Percentiles rank a stretch among this genome's conserved stretches.
phyloP scores from a whole-genome alignment of 768 basidiomycete genomes.

The Leccinum subtestaceum region DNA sequence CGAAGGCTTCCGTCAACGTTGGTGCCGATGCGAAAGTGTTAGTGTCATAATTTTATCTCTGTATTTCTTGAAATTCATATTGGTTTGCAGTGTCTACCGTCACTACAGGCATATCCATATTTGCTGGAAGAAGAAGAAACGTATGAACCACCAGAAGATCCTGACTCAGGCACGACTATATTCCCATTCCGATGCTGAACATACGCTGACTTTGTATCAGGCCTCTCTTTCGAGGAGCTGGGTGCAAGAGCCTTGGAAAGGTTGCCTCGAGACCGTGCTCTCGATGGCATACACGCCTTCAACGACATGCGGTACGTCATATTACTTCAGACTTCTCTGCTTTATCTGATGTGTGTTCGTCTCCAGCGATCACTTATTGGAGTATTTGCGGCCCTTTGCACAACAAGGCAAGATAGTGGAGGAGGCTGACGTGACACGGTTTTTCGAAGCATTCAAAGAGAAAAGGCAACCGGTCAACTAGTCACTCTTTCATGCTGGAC shows the following conservation, averaged over 20 bases:
- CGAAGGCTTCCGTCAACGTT: slow-evolving; percentile 69
- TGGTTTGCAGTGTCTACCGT: slow-evolving; percentile 53
- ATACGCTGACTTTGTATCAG: slow-evolving; percentile 33
- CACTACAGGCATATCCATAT: slow-evolving; percentile 52
- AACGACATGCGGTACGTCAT: slow-evolving; percentile 71
- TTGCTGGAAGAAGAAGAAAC: slow-evolving; percentile 78
- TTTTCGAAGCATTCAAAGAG: slow-evolving; percentile 57
- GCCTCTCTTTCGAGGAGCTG: slow-evolving; percentile 76
- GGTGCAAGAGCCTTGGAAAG: slow-evolving; percentile 74
- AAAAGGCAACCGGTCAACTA: slow-evolving; percentile 11
- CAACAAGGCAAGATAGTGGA: slow-evolving; percentile 71
- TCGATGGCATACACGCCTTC: slow-evolving; percentile 83
- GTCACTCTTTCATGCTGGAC: neutral
- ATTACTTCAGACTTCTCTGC: neutral
- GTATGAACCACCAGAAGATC: slow-evolving; percentile 83
- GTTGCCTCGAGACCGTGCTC: slow-evolving; percentile 74
- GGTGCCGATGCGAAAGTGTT: slow-evolving; percentile 72
- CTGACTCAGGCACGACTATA: slow-evolving; percentile 62
- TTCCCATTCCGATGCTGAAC: neutral
- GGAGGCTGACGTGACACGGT: slow-evolving; percentile 65
- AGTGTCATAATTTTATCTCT: slow-evolving; percentile 15
- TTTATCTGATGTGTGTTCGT: slow-evolving; percentile 1
- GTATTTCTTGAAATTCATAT: neutral
- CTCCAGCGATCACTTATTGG: slow-evolving; percentile 63
- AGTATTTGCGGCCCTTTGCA: slow-evolving; percentile 76